Conservation (phyloP, 768 basidiomycete genomes). For the Ramaria sp. region DNA sequence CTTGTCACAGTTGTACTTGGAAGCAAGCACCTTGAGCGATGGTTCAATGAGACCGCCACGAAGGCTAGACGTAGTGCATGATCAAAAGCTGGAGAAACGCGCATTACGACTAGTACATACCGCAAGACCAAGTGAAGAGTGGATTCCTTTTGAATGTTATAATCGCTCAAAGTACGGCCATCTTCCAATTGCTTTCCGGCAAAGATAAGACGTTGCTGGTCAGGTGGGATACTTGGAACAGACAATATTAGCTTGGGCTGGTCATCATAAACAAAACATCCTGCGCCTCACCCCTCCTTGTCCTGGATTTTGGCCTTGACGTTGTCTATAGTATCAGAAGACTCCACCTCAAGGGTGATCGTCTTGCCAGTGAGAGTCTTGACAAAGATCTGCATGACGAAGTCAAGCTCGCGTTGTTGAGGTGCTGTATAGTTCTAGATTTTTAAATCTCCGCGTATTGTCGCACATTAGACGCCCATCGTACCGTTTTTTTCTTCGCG, state of each 20-base stretch:
- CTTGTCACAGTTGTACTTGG: constrained; percentile 99
- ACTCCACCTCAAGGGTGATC: constrained; percentile 98
- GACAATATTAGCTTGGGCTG: background rate
- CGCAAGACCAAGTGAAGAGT: constrained; percentile 93
- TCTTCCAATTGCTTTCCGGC: constrained; percentile 99
- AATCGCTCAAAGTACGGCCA: constrained; percentile 91
- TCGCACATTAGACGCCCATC: too few relatives aligned
- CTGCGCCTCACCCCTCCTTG: constrained; percentile 55
- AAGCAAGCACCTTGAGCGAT: constrained; percentile 91
- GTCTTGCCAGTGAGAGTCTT: constrained; percentile 94
- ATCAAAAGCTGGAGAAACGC: constrained; percentile 5
- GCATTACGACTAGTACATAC: background rate
- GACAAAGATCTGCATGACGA: constrained; percentile 62
- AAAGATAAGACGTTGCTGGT: constrained; percentile 92
- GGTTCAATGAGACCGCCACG: constrained; percentile 99
- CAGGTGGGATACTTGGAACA: constrained; percentile 68
- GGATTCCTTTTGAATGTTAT: constrained; percentile 98
- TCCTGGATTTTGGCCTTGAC: constrained; percentile 80
- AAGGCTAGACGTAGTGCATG: constrained; percentile 41
- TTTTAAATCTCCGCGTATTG: too few relatives aligned
- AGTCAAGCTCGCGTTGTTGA: background rate
- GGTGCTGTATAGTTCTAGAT: constrained; percentile 1
- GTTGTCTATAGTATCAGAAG: constrained; percentile 93
- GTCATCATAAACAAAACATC: background rate
- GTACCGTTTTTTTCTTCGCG: too few relatives aligned